Conservation (phyloP, 2,329 filamentous ascomycete genomes). For the Cordyceps militaris region DNA sequence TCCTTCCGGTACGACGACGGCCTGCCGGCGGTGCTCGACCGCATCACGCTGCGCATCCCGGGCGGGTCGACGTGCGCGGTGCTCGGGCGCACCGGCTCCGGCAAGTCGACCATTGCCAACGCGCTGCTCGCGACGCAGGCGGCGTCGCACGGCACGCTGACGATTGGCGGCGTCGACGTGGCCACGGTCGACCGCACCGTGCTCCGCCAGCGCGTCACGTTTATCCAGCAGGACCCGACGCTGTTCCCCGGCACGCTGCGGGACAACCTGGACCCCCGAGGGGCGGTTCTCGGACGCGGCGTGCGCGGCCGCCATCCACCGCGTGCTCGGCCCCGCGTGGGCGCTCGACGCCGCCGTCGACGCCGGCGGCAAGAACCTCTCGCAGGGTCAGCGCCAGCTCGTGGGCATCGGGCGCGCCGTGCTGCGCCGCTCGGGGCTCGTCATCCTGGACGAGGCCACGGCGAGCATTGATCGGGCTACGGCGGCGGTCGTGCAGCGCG, state of each 20-base stretch:
- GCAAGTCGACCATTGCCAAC: conserved; percentile 71
- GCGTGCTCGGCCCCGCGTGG: conserved; percentile 50
- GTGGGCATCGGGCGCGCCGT: conserved; percentile 55
- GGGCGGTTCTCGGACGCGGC: conserved; percentile 47
- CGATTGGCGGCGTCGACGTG: conserved; percentile 48
- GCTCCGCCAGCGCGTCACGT: conserved; percentile 51
- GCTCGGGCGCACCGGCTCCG: conserved; percentile 77
- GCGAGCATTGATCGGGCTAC: conserved; percentile 56
- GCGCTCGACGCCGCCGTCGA: conserved; percentile 45
- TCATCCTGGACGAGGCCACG: conserved; percentile 59
- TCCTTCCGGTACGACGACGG: conserved; percentile 74
- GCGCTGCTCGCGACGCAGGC: conserved; percentile 50
- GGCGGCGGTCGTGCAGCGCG: conserved; percentile 49
- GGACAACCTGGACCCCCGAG: conserved; percentile 63
- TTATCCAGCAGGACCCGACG: conserved; percentile 58
- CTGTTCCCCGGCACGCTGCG: conserved; percentile 52
- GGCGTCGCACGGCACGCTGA: conserved; percentile 43
- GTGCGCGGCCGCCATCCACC: conserved; percentile 45
- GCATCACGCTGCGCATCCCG: conserved; percentile 66
- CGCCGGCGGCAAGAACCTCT: conserved; percentile 53
- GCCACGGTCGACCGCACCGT: conserved; percentile 45
- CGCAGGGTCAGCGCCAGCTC: conserved; percentile 56
- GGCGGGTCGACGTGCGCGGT: conserved; percentile 56
- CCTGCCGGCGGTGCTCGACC: conserved; percentile 63
- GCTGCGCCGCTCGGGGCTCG: conserved; percentile 51